Evolutionary conservation across 176 grass and related monocot species (phyloP).

Genomic region (Musa beccarii): DNA sequence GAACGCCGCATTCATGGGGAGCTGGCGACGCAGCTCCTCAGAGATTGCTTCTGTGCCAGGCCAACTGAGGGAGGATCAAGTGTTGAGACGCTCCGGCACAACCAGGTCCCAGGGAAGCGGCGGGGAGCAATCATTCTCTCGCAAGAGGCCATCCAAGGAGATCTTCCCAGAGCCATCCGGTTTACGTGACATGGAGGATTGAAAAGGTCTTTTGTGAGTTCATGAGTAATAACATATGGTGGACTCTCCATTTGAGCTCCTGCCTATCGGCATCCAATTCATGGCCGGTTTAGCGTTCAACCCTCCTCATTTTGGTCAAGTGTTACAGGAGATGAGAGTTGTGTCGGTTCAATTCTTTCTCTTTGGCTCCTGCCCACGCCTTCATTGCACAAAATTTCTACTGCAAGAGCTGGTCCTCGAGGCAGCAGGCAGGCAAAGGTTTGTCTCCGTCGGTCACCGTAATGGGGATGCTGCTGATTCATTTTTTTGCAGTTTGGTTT

Average conservation of each 20-base stretch:
- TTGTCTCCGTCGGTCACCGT: not conserved
- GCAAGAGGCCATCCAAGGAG: constrained; percentile 68
- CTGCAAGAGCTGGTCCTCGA: not conserved
- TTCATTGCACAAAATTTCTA: not conserved
- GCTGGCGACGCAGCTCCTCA: constrained; percentile 77
- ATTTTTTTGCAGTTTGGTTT: constrained; percentile 7
- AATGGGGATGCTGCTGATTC: not conserved
- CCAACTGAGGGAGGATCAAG: constrained; percentile 57
- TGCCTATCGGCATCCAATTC: not conserved
- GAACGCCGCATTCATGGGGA: constrained; percentile 81
- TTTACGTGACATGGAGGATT: constrained; percentile 76
- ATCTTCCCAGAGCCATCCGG: constrained; percentile 81
- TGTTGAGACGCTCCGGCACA: constrained; percentile 63
- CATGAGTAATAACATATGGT: constrained; percentile 9
- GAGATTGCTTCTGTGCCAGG: constrained; percentile 34
- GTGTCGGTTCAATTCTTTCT: not conserved
- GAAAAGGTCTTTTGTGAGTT: constrained; percentile 20
- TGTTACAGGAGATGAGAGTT: not conserved
- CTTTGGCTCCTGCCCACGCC: not conserved
- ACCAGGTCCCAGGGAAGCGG: constrained; percentile 81
- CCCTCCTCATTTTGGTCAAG: not conserved
- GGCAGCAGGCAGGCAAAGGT: not conserved
- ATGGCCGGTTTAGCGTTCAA: not conserved
- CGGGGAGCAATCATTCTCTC: constrained; percentile 72
- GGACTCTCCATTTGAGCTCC: not conserved